Evolutionary conservation across 1,139 yeast genomes (phyloP).

Genomic region (Saccharomyces hybrid): DNA sequence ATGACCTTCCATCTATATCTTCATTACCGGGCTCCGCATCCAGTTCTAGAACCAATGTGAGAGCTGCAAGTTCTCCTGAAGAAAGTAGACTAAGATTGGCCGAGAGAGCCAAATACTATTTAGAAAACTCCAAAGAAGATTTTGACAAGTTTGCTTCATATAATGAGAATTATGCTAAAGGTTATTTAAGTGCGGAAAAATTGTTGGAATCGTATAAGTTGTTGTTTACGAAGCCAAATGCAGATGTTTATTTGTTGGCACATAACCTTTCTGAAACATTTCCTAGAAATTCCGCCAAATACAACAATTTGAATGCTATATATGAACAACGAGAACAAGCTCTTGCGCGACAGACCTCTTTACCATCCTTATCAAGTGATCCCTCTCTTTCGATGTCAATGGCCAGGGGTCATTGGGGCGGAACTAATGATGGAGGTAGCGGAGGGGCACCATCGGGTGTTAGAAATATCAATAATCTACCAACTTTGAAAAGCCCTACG

Average conservation of each 20-base stretch:
- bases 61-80: slow-evolving; percentile 31
- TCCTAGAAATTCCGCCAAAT: slow-evolving; percentile 35
- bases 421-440: slow-evolving; percentile 15
- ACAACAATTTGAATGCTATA: slow-evolving; percentile 31
- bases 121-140: slow-evolving; percentile 45
- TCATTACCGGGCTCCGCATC: slow-evolving; percentile 7
- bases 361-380: slow-evolving; percentile 49
- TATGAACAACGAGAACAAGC: slow-evolving; percentile 27
- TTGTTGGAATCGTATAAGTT: slow-evolving; percentile 44
- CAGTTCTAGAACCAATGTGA: slow-evolving; percentile 4
- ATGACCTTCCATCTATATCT: slow-evolving; percentile 12
- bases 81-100: slow-evolving; percentile 60
- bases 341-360: slow-evolving; percentile 31
- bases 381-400: slow-evolving; percentile 19
- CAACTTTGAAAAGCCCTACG: slow-evolving; percentile 22
- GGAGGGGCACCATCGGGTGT: slow-evolving; percentile 20
- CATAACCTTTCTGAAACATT: slow-evolving; percentile 53
- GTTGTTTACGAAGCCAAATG: slow-evolving; percentile 42
- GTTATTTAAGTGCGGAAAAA: slow-evolving; percentile 43
- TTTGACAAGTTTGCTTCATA: slow-evolving; percentile 44
- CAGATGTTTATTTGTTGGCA: slow-evolving; percentile 47
- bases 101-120: slow-evolving; percentile 77
- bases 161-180: slow-evolving; percentile 44
- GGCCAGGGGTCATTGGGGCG: not conserved
- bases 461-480: slow-evolving; percentile 17